Percentiles rank a stretch among this genome's conserved stretches.
Evolutionary conservation across 2,329 filamentous ascomycete genomes (phyloP).

Genomic region (Alternaria sp.): DNA sequence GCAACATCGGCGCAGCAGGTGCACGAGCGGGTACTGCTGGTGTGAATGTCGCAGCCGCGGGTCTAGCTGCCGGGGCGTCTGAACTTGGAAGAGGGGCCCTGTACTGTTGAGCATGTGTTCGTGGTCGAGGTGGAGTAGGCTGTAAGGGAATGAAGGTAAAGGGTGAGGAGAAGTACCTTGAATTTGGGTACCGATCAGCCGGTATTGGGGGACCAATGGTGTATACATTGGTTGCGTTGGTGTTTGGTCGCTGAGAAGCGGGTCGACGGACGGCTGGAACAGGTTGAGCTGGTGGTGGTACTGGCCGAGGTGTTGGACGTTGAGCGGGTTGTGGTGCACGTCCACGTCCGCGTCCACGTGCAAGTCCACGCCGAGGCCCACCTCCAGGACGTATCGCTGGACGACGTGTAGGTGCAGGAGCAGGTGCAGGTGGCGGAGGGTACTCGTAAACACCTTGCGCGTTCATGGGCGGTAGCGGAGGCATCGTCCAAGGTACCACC

Average conservation of each 20-base stretch:
- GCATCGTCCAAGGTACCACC: not conserved
- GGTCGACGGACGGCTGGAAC: not conserved
- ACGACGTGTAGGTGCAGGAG: not conserved
- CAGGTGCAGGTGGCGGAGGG: not conserved
- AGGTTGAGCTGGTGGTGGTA: not conserved
- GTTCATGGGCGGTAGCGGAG: not conserved
- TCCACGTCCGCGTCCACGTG: not conserved
- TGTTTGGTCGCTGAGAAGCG: not conserved
- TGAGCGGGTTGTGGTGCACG: not conserved
- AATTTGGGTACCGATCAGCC: not conserved
- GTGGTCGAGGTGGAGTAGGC: not conserved
- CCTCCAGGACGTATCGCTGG: not conserved
- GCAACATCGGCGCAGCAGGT: not conserved
- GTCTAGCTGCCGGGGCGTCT: not conserved
- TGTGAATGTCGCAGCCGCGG: not conserved
- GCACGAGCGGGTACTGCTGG: not conserved
- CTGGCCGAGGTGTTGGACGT: not conserved
- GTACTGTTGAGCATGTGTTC: not conserved
- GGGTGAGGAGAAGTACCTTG: not conserved
- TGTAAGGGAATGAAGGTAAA: not conserved
- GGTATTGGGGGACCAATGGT: not conserved
- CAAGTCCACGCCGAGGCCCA: not conserved
- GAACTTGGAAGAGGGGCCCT: not conserved
- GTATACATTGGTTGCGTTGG: not conserved
- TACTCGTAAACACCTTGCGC: not conserved